phyloP scores from a whole-genome alignment of 371 early-diverging fungal species.

The Saksenaea vasiformis region DNA sequence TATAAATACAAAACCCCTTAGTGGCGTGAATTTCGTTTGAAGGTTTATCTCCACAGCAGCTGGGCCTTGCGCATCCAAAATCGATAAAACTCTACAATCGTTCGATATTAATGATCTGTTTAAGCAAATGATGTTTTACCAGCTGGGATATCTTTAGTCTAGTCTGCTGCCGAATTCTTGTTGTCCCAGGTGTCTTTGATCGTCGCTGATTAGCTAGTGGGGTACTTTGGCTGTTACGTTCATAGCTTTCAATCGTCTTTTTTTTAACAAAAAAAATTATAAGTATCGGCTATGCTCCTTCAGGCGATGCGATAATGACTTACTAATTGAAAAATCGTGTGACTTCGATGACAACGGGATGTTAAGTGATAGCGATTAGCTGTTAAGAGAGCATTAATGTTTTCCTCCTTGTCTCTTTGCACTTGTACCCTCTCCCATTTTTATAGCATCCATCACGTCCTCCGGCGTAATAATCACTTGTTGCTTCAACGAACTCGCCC shows the following conservation, averaged over 20 bases:
- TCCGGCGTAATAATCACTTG: slow-evolving; percentile 84
- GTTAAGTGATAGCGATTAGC: slow-evolving; percentile 88
- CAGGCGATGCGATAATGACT: background rate
- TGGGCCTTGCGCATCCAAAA: slow-evolving; percentile 5
- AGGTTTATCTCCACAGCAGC: slow-evolving; percentile 56
- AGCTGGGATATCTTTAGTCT: slow-evolving; percentile 58
- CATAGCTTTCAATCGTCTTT: slow-evolving; percentile 28
- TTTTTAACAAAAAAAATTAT: background rate
- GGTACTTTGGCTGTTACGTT: background rate
- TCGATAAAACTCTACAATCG: slow-evolving; percentile 20
- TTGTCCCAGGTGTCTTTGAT: background rate
- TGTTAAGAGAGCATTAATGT: slow-evolving; percentile 6
- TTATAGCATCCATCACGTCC: slow-evolving; percentile 79
- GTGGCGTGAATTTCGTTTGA: slow-evolving; percentile 48
- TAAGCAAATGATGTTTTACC: slow-evolving; percentile 20
- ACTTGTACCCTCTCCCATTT: slow-evolving; percentile 75
- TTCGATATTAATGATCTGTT: background rate
- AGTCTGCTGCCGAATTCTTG: background rate
- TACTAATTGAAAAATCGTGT: slow-evolving; percentile 90
- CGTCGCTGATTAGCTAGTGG: background rate
- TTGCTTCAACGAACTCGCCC: slow-evolving; percentile 85
- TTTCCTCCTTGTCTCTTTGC: background rate
- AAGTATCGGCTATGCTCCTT: background rate
- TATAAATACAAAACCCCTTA: no score
- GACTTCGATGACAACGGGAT: slow-evolving; percentile 85